phyloP scores from a whole-genome alignment of 2,329 filamentous ascomycete species.

The Aspergillus felis region DNA sequence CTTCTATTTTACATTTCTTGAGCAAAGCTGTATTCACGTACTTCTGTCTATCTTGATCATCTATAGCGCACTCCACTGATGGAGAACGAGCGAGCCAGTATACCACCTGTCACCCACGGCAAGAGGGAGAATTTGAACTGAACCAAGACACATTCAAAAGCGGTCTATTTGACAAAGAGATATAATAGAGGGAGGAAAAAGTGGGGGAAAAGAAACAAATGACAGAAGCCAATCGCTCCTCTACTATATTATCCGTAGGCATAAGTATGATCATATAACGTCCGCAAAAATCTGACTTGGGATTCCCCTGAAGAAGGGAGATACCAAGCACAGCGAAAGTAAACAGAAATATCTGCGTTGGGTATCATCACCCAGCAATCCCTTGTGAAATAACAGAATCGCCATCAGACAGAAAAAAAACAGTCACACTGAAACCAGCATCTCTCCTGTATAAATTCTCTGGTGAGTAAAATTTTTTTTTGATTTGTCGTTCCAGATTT shows the following conservation, averaged over 20 bases:
- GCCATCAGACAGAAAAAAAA: background rate
- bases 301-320: background rate
- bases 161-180: background rate
- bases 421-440: background rate
- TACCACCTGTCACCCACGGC: background rate
- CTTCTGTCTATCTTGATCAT: background rate
- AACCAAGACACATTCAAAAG: background rate
- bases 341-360: background rate
- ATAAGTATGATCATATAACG: background rate
- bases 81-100: background rate
- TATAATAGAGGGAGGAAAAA: background rate
- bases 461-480: slow-evolving; percentile 2
- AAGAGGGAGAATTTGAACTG: background rate
- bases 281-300: background rate
- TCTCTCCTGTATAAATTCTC: slow-evolving; percentile 7
- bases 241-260: background rate
- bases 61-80: background rate
- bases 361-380: background rate
- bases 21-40: background rate
- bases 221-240: background rate
- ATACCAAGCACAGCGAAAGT: background rate
- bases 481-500: slow-evolving; percentile 3
- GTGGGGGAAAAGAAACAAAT: background rate
- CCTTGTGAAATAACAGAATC: slow-evolving; percentile 2
- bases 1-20: background rate